A percentile compares a stretch with the other conserved stretches of the same genome.
phyloP scores from a whole-genome alignment of 371 early-diverging fungal genomes.

The Rhizomucor pusillus region DNA sequence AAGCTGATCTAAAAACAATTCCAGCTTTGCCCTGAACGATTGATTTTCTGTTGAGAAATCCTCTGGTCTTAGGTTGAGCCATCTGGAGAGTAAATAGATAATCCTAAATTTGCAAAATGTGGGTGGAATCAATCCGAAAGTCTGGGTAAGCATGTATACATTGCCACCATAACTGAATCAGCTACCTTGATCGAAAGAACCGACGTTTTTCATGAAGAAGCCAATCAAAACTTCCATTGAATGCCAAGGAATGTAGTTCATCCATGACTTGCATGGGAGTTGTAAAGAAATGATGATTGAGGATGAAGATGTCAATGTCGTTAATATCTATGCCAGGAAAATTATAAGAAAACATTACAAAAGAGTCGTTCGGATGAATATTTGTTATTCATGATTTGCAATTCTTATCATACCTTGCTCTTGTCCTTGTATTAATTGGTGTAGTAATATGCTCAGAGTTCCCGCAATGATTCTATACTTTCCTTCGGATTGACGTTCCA shows the following conservation, averaged over 20 bases:
- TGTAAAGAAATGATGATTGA: conserved; percentile 58
- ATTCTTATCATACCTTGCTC: too few species aligned
- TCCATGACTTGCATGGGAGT: conserved; percentile 46
- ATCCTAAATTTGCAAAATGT: too few species aligned
- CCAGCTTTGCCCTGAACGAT: too few species aligned
- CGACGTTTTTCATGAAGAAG: not conserved
- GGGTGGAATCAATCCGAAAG: too few species aligned
- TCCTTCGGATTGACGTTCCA: conserved; percentile 20
- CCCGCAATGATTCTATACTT: conserved; percentile 60
- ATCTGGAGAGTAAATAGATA: too few species aligned
- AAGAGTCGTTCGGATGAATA: too few species aligned
- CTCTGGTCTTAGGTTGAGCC: too few species aligned
- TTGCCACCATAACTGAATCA: too few species aligned
- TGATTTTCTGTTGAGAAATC: too few species aligned
- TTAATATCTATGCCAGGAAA: conserved; percentile 40
- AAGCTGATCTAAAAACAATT: too few species aligned
- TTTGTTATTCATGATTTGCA: conserved; percentile 46
- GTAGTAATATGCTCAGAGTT: conserved; percentile 48
- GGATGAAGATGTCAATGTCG: conserved; percentile 60
- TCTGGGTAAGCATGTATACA: too few species aligned
- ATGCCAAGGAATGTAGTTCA: conserved; percentile 50
- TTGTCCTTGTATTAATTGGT: conserved; percentile 61
- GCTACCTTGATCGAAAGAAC: too few species aligned
- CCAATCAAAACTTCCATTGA: conserved; percentile 2
- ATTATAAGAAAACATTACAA: not conserved